Conservation (phyloP, 768 basidiomycete species). For the Collybiopsis confluens region DNA sequence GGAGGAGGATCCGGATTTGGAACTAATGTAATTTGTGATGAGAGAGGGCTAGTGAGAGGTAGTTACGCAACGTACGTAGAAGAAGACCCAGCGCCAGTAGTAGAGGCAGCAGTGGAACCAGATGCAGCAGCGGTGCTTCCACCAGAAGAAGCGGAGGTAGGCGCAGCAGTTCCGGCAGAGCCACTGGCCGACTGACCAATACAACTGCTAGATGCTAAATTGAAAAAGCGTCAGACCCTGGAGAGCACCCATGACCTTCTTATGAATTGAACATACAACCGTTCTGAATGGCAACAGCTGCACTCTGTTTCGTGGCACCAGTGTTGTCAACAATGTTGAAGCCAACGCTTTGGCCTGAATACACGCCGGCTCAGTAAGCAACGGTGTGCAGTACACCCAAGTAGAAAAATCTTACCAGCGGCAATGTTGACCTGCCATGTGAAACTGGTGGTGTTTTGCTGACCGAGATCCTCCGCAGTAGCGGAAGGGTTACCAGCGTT, state of each 20-base stretch:
- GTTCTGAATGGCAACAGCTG: conserved; percentile 41
- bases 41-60: conserved; percentile 6
- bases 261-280: conserved; percentile 57
- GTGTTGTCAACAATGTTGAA: conserved; percentile 58
- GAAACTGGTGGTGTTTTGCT: conserved; percentile 30
- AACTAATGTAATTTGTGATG: not conserved
- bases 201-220: conserved; percentile 33
- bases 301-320: conserved; percentile 48
- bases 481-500: conserved; percentile 45
- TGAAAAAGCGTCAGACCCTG: conserved; percentile 10
- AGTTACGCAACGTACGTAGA: not conserved
- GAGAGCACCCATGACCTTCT: not conserved
- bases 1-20: not conserved
- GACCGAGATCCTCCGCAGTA: conserved; percentile 44
- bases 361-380: not conserved
- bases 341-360: conserved; percentile 47
- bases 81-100: conserved; percentile 13
- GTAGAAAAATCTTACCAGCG: conserved; percentile 31
- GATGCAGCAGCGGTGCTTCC: conserved; percentile 15
- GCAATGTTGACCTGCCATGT: conserved; percentile 56
- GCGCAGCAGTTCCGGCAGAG: conserved; percentile 12
- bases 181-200: conserved; percentile 19
- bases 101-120: conserved; percentile 4
- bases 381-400: not conserved
- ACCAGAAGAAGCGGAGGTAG: conserved; percentile 14